A percentile compares a stretch with the other conserved stretches of the same genome.
Evolutionary conservation across 257 asterid genomes (phyloP).

Genomic region (Leptodermis oblonga): DNA sequence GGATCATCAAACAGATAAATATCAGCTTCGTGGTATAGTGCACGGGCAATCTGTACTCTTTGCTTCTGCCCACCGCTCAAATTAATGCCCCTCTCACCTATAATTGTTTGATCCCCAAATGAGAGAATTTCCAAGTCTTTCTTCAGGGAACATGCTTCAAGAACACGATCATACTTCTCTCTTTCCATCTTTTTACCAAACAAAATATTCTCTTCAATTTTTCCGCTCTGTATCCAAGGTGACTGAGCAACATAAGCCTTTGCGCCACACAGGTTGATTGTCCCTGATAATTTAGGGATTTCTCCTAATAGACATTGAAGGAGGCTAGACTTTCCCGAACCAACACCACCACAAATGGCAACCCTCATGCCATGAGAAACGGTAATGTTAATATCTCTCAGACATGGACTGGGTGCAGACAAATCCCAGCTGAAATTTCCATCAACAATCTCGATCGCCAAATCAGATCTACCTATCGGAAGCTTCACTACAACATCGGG

Average conservation of each 20-base stretch:
- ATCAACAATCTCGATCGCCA: conserved; percentile 52
- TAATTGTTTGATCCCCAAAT: conserved; percentile 76
- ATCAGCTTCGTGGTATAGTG: conserved; percentile 75
- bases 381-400: neutral
- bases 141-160: neutral
- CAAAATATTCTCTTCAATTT: conserved; percentile 6
- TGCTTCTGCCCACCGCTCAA: conserved; percentile 93
- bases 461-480: conserved; percentile 37
- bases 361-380: conserved; percentile 7
- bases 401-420: neutral
- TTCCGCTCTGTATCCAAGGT: conserved; percentile 9
- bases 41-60: conserved; percentile 88
- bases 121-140: conserved; percentile 78
- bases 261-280: neutral
- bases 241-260: conserved; percentile 12
- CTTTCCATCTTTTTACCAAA: conserved; percentile 10
- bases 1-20: conserved; percentile 88
- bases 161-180: conserved; percentile 1
- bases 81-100: conserved; percentile 93
- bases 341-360: conserved; percentile 1
- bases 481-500: conserved; percentile 53
- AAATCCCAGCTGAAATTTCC: conserved; percentile 71
- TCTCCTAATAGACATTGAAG: neutral
- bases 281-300: neutral
- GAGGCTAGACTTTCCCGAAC: conserved; percentile 9